Base-by-base conservation (phyloP, 176 grass and related monocot species). In the Eragrostis nindensis region DNA sequence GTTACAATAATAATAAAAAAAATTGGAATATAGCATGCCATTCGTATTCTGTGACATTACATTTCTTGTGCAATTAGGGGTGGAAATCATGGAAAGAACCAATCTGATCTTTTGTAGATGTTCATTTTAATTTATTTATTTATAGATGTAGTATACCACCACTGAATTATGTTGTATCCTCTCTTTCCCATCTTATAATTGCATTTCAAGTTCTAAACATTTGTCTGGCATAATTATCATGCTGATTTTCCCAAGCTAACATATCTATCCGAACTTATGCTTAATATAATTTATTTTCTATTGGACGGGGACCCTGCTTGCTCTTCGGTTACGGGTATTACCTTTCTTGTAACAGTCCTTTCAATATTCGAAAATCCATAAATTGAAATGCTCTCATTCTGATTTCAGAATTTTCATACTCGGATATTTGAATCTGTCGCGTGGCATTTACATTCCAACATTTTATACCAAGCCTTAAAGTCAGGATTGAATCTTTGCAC, bases 21-120 rank as follows among this genome's bases (percentile, higher is more conserved):
- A 73, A 61, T 71, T 19, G 22, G 82, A 80, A 24, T 45, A 24
- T 78, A 55, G 36, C 40, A 17, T 53, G 32, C 73, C 25, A 56
- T 77, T 30, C 69, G 45, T 69, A 36, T 77, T 79, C 42, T 38
- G 3, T 67, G 30, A 42, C 16, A 19, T 52, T 55, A 19, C 6
- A 17, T 44, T 63, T 49, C 7, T 40, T 79, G 29, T 50, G 19
- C 30, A 54, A 43, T 52, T 7, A 9, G 6, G 15, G n/a, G 43
- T 73, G 64, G 24, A 52, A 49, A 71, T 82, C 1, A 32, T 42
- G 21, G 15, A 74, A 18, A 52, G 29, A 52, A 49, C 19, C 21
- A 26, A 50, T 11, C 68, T 73, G 32, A 9, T 8, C 2, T 82
- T 61, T 53, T 18, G 21, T 1, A 49, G 22, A 71, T 32, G 25